phyloP scores from a whole-genome alignment of 176 grass and related monocot species.

The Canna indica region DNA sequence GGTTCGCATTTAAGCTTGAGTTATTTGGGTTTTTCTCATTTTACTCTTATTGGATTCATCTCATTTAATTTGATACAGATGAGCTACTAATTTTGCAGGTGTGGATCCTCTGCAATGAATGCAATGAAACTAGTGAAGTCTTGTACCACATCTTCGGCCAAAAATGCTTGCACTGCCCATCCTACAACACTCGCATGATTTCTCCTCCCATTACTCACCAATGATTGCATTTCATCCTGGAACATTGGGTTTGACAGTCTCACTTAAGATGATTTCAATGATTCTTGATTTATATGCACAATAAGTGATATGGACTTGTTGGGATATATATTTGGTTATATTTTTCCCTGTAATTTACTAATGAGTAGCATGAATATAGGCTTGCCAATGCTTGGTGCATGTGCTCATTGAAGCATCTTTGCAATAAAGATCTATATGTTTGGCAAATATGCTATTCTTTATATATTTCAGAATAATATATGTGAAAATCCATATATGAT shows the following conservation, averaged over 20 bases:
- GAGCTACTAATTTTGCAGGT: slow-evolving; percentile 29
- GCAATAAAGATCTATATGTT: too few relatives aligned
- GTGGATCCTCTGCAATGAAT: slow-evolving; percentile 86
- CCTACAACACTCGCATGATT: slow-evolving; percentile 59
- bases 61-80: neutral
- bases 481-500: too few relatives aligned
- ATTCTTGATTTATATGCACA: neutral
- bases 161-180: slow-evolving; percentile 72
- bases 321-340: too few relatives aligned
- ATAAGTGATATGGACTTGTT: neutral
- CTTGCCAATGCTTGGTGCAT: too few relatives aligned
- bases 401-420: too few relatives aligned
- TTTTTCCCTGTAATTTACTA: too few relatives aligned
- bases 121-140: slow-evolving; percentile 66
- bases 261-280: neutral
- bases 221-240: neutral
- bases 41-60: neutral
- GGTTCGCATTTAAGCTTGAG: too few relatives aligned
- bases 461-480: too few relatives aligned
- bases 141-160: slow-evolving; percentile 45
- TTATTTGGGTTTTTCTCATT: neutral
- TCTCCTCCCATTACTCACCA: slow-evolving; percentile 41
- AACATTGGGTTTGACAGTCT: neutral
- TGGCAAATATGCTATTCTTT: too few relatives aligned
- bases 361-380: too few relatives aligned